These are phyloP conservation scores for Eustoma russellianum DNA, from an alignment of 257 asterid species.

Conservation along the genomic window DNA sequence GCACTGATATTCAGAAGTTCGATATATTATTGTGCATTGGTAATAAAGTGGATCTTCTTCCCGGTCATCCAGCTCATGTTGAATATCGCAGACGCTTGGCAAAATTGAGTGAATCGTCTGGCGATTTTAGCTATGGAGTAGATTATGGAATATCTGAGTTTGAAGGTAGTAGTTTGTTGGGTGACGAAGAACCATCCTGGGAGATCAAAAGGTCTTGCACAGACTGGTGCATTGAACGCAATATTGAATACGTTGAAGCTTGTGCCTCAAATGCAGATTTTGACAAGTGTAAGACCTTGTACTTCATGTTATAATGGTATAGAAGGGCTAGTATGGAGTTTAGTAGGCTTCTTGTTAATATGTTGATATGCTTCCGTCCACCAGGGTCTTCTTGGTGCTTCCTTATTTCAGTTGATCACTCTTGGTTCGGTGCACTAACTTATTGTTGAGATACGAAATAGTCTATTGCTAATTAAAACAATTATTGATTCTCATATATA, in stretches of 20 bases:
- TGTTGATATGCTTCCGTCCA: too few relatives aligned
- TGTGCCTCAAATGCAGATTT: constrained; percentile 79
- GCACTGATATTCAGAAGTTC: constrained; percentile 55
- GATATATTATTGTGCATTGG: constrained; percentile 80
- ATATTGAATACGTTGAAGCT: constrained; percentile 82
- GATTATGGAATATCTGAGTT: constrained; percentile 75
- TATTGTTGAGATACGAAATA: too few relatives aligned
- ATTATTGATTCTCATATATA: too few relatives aligned
- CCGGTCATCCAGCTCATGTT: constrained; percentile 71
- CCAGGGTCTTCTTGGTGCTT: too few relatives aligned
- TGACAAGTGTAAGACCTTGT: constrained; percentile 64
- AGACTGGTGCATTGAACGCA: constrained; percentile 78
- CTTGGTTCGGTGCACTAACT: too few relatives aligned
- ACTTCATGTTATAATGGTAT: constrained; percentile 1
- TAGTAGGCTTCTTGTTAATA: too few relatives aligned
- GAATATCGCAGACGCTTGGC: constrained; percentile 61
- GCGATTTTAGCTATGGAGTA: constrained; percentile 20
- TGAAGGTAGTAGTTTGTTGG: constrained; percentile 81
- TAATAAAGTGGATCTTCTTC: constrained; percentile 89
- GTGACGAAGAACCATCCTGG: constrained; percentile 50
- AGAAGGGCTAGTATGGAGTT: too few relatives aligned
- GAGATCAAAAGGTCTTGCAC: constrained; percentile 46
- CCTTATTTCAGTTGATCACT: too few relatives aligned
- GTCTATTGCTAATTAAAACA: too few relatives aligned
- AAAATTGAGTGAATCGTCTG: constrained; percentile 40